phyloP scores from a whole-genome alignment of 2,329 filamentous ascomycete genomes.

The Trichoderma sp. region DNA sequence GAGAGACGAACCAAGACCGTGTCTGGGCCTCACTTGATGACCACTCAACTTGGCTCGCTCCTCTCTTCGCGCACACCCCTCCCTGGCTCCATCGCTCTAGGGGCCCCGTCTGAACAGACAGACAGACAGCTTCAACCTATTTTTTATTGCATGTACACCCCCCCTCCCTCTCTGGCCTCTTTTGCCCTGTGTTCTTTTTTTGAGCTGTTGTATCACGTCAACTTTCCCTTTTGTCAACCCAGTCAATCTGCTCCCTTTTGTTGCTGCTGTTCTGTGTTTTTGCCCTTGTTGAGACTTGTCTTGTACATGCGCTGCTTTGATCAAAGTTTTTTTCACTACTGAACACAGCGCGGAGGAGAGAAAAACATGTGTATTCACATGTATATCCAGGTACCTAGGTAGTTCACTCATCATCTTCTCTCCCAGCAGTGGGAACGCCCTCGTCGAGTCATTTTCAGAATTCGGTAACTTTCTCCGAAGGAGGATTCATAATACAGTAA shows the following conservation, averaged over 20 bases:
- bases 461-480: background rate
- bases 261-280: background rate
- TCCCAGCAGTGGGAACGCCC: background rate
- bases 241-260: background rate
- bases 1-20: conserved; percentile 17
- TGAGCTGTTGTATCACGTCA: background rate
- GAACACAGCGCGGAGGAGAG: background rate
- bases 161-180: background rate
- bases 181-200: conserved; percentile 2
- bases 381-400: no score
- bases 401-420: background rate
- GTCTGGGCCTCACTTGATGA: conserved; percentile 20
- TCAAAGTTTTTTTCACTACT: background rate
- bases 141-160: conserved; percentile 2
- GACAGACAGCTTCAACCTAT: background rate
- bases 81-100: conserved; percentile 1
- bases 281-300: background rate
- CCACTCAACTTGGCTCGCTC: background rate
- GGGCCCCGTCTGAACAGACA: background rate
- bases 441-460: conserved; percentile 7
- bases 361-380: no score
- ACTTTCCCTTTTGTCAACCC: background rate
- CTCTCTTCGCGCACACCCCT: background rate
- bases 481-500: background rate
- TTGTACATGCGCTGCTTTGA: background rate